Percentiles rank a stretch among this genome's conserved stretches.
Evolutionary conservation across 2,329 filamentous ascomycete species (phyloP).

Genomic region (Sclerotiophoma versabilis): DNA sequence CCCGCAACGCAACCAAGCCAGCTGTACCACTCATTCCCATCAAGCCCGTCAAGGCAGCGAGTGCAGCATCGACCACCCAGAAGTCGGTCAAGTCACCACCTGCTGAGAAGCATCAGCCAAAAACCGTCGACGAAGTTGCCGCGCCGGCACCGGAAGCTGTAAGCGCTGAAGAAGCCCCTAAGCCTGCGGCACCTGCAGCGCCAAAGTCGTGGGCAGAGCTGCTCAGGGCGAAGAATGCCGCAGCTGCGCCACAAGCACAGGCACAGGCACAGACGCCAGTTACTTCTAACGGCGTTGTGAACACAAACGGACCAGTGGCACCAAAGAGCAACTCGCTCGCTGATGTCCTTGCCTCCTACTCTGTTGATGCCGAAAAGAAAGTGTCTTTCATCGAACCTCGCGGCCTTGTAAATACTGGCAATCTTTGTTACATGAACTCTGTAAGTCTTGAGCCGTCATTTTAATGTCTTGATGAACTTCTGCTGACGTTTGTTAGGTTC

Average conservation of each 20-base stretch:
- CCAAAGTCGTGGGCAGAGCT: slow-evolving; percentile 73
- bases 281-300: slow-evolving; percentile 36
- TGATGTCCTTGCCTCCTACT: slow-evolving; percentile 78
- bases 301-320: slow-evolving; percentile 52
- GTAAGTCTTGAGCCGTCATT: slow-evolving; percentile 64
- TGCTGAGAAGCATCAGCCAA: slow-evolving; percentile 25
- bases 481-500: slow-evolving; percentile 67
- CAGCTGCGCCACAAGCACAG: slow-evolving; percentile 38
- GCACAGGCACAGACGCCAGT: slow-evolving; percentile 19
- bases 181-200: slow-evolving; percentile 56
- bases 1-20: slow-evolving; percentile 54
- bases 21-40: slow-evolving; percentile 62
- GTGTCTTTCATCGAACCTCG: slow-evolving; percentile 88
- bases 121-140: slow-evolving; percentile 19
- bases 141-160: slow-evolving; percentile 19
- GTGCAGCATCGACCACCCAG: slow-evolving; percentile 45
- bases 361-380: slow-evolving; percentile 69
- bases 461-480: background rate
- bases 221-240: slow-evolving; percentile 61
- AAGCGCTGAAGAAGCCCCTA: slow-evolving; percentile 46
- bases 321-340: slow-evolving; percentile 69
- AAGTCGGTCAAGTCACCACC: slow-evolving; percentile 42
- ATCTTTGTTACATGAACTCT: slow-evolving; percentile 99
- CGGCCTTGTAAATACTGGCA: slow-evolving; percentile 94
- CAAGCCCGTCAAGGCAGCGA: slow-evolving; percentile 50